Evolutionary conservation across 352 stramenopile genomes (phyloP).

Genomic region (Globisporangium recalcitrans): DNA sequence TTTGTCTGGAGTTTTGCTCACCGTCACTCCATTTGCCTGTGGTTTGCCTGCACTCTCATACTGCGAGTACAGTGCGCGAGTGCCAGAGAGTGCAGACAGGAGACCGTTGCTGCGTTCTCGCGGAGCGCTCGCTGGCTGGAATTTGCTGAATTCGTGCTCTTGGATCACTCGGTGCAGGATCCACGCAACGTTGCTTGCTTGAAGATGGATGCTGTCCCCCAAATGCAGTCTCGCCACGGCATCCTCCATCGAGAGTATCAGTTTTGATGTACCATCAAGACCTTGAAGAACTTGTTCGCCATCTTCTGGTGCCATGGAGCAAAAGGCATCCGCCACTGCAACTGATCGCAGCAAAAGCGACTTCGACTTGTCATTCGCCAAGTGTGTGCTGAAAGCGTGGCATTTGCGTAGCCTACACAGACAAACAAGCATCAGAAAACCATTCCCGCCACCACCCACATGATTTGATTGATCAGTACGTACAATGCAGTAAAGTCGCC

Average conservation of each 20-base stretch:
- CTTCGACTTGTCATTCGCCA: conserved; percentile 9
- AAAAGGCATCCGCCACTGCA: conserved; percentile 15
- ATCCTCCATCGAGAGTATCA: conserved; percentile 11
- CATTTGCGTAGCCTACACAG: conserved; percentile 8
- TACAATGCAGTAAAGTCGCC: conserved; percentile 16
- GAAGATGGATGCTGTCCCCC: background rate
- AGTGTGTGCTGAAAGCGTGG: background rate
- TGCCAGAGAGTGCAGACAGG: background rate
- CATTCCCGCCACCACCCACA: too few relatives aligned
- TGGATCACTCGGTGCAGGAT: conserved; percentile 16
- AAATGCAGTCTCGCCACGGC: background rate
- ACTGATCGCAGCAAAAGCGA: conserved; percentile 11
- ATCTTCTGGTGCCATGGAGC: background rate
- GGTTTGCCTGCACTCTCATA: background rate
- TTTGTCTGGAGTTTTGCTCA: background rate
- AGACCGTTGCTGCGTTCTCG: background rate
- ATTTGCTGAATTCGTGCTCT: background rate
- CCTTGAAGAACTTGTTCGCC: background rate
- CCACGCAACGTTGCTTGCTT: conserved; percentile 14
- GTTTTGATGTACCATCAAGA: conserved; percentile 8
- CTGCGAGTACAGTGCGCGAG: conserved; percentile 10
- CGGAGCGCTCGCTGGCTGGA: background rate
- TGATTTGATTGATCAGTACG: conserved; percentile 3
- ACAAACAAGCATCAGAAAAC: conserved; percentile 2
- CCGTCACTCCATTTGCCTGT: too few relatives aligned